phyloP scores from a whole-genome alignment of 2,329 filamentous ascomycete species.

The Pseudogymnoascus verrucosus region DNA sequence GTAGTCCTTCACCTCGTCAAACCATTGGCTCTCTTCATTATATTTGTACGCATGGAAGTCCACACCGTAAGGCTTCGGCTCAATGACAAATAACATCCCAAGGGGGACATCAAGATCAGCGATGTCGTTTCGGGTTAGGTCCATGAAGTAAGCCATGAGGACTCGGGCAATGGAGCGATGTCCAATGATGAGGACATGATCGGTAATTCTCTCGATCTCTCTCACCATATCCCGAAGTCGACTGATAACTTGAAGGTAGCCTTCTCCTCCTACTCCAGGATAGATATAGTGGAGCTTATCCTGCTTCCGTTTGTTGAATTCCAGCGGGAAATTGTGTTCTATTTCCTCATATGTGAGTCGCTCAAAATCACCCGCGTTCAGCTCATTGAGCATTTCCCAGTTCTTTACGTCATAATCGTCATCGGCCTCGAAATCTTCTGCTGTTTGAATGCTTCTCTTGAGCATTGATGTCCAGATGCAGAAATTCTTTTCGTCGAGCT shows the following conservation, averaged over 20 bases:
- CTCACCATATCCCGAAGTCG: constrained; percentile 91
- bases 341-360: constrained; percentile 94
- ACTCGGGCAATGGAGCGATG: constrained; percentile 90
- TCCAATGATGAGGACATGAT: constrained; percentile 86
- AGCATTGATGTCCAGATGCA: constrained; percentile 99
- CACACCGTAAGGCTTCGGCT: constrained; percentile 95
- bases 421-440: constrained; percentile 78
- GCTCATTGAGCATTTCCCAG: constrained; percentile 95
- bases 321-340: constrained; percentile 64
- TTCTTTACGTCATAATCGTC: constrained; percentile 96
- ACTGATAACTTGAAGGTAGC: constrained; percentile 95
- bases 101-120: constrained; percentile 90
- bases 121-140: constrained; percentile 81
- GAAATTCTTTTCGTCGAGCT: constrained; percentile 75
- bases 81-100: constrained; percentile 88
- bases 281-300: constrained; percentile 97
- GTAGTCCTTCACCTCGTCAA: constrained; percentile 80
- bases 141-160: constrained; percentile 92
- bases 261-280: constrained; percentile 89
- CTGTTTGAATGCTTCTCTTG: constrained; percentile 78
- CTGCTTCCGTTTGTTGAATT: constrained; percentile 68
- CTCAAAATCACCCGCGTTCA: constrained; percentile 88
- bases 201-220: constrained; percentile 93
- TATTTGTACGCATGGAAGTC: constrained; percentile 95
- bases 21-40: constrained; percentile 68